Evolutionary conservation across 2,329 filamentous ascomycete genomes (phyloP).

Genomic region (Aspergillus transmontanensis): DNA sequence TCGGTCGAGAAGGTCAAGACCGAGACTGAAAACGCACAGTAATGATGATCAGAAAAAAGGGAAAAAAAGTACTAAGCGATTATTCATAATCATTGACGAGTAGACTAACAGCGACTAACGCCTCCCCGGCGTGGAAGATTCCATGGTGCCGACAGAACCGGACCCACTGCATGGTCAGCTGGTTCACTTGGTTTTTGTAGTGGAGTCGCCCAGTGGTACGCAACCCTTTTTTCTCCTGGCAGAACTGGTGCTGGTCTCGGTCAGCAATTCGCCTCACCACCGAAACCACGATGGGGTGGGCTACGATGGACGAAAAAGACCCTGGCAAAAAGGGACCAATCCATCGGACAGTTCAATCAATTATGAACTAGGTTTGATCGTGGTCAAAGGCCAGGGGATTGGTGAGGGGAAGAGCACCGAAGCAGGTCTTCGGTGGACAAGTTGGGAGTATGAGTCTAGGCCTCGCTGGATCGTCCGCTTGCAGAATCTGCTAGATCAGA

Average conservation of each 20-base stretch:
- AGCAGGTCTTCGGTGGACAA: not conserved
- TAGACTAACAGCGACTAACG: not conserved
- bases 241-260: not conserved
- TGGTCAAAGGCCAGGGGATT: too few species aligned
- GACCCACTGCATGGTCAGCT: constrained; percentile 21
- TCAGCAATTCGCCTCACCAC: not conserved
- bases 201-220: constrained; percentile 12
- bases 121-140: constrained; percentile 22
- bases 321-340: constrained; percentile 4
- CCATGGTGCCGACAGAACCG: constrained; percentile 21
- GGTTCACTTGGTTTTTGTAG: constrained; percentile 18
- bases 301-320: not conserved
- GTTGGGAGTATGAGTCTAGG: constrained; percentile 17
- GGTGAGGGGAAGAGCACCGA: not conserved
- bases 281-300: constrained; percentile 4
- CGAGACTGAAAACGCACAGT: not conserved
- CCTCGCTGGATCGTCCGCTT: constrained; percentile 18
- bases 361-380: not conserved
- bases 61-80: not conserved
- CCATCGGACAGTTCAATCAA: not conserved
- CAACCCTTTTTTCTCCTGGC: not conserved
- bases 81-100: not conserved
- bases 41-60: not conserved
- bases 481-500: constrained; percentile 28
- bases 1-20: not conserved